Evolutionary conservation across 2,329 filamentous ascomycete genomes (phyloP).

Genomic region (Fusarium agapanthi): DNA sequence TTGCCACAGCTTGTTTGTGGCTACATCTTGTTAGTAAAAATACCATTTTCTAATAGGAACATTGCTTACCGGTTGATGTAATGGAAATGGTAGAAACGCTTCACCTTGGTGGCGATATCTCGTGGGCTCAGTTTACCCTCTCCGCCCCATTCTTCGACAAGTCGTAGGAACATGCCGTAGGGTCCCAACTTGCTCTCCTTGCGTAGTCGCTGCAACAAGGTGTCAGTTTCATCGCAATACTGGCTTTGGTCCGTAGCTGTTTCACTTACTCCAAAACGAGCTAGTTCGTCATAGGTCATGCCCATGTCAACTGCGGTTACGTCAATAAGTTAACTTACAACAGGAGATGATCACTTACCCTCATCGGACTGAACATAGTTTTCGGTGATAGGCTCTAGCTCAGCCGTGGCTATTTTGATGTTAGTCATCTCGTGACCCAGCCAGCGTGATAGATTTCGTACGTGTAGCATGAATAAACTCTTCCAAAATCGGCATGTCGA

Average conservation of each 20-base stretch:
- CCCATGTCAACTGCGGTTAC: constrained; percentile 50
- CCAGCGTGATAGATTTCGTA: constrained; percentile 39
- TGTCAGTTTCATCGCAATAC: neutral
- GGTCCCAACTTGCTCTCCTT: constrained; percentile 55
- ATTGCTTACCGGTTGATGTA: constrained; percentile 4
- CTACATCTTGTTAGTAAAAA: neutral
- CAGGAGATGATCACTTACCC: neutral
- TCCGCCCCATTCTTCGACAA: constrained; percentile 51
- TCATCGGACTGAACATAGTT: constrained; percentile 33
- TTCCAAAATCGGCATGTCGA: constrained; percentile 68
- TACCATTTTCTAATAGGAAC: neutral
- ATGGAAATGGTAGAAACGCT: constrained; percentile 49
- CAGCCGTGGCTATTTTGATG: constrained; percentile 47
- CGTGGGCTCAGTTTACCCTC: constrained; percentile 48
- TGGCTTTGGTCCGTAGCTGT: neutral
- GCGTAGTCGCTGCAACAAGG: constrained; percentile 39
- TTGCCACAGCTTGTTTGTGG: constrained; percentile 23
- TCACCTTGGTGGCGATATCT: constrained; percentile 43
- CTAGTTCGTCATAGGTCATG: constrained; percentile 53
- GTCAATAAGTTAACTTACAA: neutral
- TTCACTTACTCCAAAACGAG: constrained; percentile 46
- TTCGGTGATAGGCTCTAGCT: constrained; percentile 55
- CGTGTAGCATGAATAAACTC: constrained; percentile 69
- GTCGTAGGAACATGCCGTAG: constrained; percentile 50
- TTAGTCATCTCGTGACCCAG: neutral